These are phyloP conservation scores for Knufia petricola DNA, from an alignment of 2,329 filamentous ascomycete species.

Conservation along the genomic window DNA sequence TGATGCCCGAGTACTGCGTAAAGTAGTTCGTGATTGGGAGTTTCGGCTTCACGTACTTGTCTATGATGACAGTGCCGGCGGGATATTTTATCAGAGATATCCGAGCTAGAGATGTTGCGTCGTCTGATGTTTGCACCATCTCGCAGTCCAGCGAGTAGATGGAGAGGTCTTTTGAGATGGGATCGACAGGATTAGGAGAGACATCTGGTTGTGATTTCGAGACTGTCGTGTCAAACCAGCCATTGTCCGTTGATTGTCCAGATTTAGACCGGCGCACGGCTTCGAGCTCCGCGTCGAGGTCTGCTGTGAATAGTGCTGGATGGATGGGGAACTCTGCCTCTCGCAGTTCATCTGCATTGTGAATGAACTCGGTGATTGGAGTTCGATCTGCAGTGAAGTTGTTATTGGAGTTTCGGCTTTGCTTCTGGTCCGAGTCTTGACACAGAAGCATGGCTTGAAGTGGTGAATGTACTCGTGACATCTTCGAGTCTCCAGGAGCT, in stretches of 20 bases:
- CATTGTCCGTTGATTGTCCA: conserved; percentile 45
- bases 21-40: conserved; percentile 88
- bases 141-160: conserved; percentile 86
- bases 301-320: conserved; percentile 57
- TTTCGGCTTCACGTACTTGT: conserved; percentile 84
- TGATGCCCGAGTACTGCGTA: conserved; percentile 87
- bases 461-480: conserved; percentile 75
- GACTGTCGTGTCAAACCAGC: conserved; percentile 77
- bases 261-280: conserved; percentile 44
- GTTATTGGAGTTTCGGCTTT: conserved; percentile 50
- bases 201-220: conserved; percentile 46
- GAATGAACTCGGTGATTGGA: conserved; percentile 70
- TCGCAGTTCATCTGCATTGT: conserved; percentile 60
- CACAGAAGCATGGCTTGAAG: conserved; percentile 73
- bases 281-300: conserved; percentile 46
- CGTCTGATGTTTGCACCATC: conserved; percentile 83
- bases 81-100: conserved; percentile 77
- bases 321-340: conserved; percentile 81
- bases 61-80: conserved; percentile 67
- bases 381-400: conserved; percentile 67
- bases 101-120: conserved; percentile 73
- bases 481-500: conserved; percentile 75
- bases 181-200: conserved; percentile 3
- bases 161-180: conserved; percentile 65
- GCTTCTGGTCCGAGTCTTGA: conserved; percentile 61